Conservation (phyloP, 352 stramenopile species). For the Globisporangium spiculum region DNA sequence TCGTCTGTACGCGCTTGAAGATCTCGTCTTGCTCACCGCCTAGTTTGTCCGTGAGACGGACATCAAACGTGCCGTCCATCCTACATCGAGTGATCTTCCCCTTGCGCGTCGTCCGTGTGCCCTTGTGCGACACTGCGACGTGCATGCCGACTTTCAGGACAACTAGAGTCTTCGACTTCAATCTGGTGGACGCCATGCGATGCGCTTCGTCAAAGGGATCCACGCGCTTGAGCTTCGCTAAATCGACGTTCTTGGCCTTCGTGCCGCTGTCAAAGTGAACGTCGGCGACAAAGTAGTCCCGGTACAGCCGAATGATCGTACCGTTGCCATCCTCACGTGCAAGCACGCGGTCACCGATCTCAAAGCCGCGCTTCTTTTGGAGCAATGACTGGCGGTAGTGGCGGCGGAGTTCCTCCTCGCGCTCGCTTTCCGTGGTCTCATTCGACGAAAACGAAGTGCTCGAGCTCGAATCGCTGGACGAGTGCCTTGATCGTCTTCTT, state of each 20-base stretch:
- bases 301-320: conserved; percentile 61
- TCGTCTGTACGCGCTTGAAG: conserved; percentile 32
- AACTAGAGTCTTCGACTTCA: neutral
- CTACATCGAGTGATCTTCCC: conserved; percentile 53
- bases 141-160: conserved; percentile 22
- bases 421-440: conserved; percentile 12
- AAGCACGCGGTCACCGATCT: conserved; percentile 50
- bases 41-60: conserved; percentile 48
- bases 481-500: neutral
- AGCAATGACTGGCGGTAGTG: neutral
- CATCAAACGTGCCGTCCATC: conserved; percentile 59
- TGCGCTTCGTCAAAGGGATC: conserved; percentile 5
- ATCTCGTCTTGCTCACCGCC: conserved; percentile 31
- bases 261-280: conserved; percentile 65
- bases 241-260: conserved; percentile 54
- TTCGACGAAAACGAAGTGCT: conserved; percentile 6
- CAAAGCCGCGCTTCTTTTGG: conserved; percentile 25
- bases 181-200: neutral
- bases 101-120: conserved; percentile 42
- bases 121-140: conserved; percentile 45
- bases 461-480: conserved; percentile 1
- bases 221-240: conserved; percentile 36
- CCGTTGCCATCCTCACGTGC: conserved; percentile 33
- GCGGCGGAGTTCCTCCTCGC: conserved; percentile 6
- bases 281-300: conserved; percentile 66